Base-by-base conservation (phyloP, 331 rosid species). In the Saraca asoca region DNA sequence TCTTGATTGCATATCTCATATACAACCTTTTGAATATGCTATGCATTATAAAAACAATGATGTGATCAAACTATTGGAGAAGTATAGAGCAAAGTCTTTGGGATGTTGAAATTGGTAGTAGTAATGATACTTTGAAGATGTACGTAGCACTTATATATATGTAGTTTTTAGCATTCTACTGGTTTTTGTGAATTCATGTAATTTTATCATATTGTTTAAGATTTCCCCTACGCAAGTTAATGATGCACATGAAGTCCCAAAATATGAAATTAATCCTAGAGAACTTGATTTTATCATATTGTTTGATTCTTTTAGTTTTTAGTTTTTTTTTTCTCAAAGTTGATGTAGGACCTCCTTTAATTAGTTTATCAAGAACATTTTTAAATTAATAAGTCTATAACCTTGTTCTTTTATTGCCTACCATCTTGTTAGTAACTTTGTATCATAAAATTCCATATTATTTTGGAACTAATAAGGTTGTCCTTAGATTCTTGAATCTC, bases 11-110 rank as follows among this genome's bases (percentile, higher is more conserved):
- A 0, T 60, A 34, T 73, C 62, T 72, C 64, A 58, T 39, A 41
- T 68, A 55, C 85, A 93, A 97, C 97, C 98, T 68, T 84, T 90
- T 73, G 91, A 88, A 31, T 96, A 93, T 90, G 97, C 98, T 46
- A 75, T 86, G 39, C 76, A 70, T 73, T 90, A 90, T 69, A 78
- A 88, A 63, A 80, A 88, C 48, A 78, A 80, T 18, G 95, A 88
- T 2, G 97, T 93, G 62, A 90, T 93, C 75, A 86, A 86, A 70
- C 73, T 84, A 58, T 77, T 93, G 89, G 98, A 93, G 82, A 83
- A 83, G 66, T 84, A 85, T 73, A 97, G 98, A 35, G 97, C 98
- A 12, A 85, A 86, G 87, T 84, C 85, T 74, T 58, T 75, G 92
- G 98, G 90, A 20, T 10, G 87, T 74, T 16, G 46, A 37, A n/a